These are phyloP conservation scores for Kazachstania kunashirensis DNA, from an alignment of 805 yeast genomes.

Conservation along the genomic window DNA sequence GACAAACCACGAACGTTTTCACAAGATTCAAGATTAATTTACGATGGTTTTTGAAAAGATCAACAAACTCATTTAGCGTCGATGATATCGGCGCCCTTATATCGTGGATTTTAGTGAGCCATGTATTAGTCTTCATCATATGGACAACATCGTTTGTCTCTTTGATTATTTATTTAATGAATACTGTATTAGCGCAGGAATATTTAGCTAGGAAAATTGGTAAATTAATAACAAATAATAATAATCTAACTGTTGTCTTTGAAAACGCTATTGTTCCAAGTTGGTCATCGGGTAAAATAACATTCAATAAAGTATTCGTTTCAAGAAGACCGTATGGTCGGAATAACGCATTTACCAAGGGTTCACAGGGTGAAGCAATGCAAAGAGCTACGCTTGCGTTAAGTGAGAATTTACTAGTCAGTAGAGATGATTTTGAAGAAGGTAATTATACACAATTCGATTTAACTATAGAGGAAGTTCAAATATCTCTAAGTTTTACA, in stretches of 20 bases:
- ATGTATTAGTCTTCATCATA: conserved; percentile 62
- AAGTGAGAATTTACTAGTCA: conserved; percentile 22
- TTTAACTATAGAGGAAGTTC: conserved; percentile 75
- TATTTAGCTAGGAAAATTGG: conserved; percentile 75
- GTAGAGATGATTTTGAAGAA: conserved; percentile 49
- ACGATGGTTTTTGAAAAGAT: conserved; percentile 68
- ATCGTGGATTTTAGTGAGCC: conserved; percentile 87
- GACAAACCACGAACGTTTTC: conserved; percentile 33
- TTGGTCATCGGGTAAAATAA: conserved; percentile 81
- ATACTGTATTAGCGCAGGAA: conserved; percentile 52
- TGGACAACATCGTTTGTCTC: conserved; percentile 94
- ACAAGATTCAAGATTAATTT: conserved; percentile 39
- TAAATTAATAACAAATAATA: conserved; percentile 70
- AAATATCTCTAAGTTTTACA: conserved; percentile 66
- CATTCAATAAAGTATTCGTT: conserved; percentile 75
- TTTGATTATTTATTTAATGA: conserved; percentile 60
- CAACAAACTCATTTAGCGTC: conserved; percentile 77
- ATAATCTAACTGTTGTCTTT: conserved; percentile 74
- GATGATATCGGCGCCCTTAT: conserved; percentile 87
- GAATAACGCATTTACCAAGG: conserved; percentile 44
- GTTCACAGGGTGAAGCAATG: conserved; percentile 63
- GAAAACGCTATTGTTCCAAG: conserved; percentile 92
- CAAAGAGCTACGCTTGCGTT: conserved; percentile 40
- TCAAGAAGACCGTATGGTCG: conserved; percentile 62
- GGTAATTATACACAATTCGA: conserved; percentile 97